Evolutionary conservation across 495 filamentous ascomycete genomes (phyloP), one percentile per base, ranked within the genome.

Genomic region (Penicillium pulvis): DNA sequence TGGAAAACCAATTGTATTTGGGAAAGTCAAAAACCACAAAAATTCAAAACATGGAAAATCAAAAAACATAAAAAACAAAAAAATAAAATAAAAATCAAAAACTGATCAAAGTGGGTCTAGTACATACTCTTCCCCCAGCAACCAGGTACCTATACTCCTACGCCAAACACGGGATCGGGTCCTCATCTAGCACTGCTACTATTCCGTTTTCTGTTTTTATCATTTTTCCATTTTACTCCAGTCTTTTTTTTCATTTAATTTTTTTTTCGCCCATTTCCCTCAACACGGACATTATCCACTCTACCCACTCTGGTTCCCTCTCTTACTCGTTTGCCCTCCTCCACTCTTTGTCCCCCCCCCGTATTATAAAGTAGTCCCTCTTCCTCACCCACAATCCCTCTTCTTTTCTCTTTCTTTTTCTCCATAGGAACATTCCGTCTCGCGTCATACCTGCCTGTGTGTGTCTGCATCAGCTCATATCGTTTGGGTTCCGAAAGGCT

Each of bases 351-450:
- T 55, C 54, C 58, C 49, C 59, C 59, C 64, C 57, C 53, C 45
- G 63, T 69, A 75, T 67, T 66, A 71, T 75, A 75, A 73, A 65
- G 64, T 67, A 65, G 63, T 64, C 64, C 69, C 56, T 72, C 57
- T 61, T 60, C 62, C 59, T 55, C 70, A 55, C 57, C 57, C 63
- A 51, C 62, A 24, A 17, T 54, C 52, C 71, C 61, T 65, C 59
- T 56, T 63, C 50, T 64, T 57, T 63, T 60, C 39, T 41, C 55
- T 52, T 61, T 54, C 49, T 55, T 36, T 23, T 36, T 59, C 43
- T 46, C 48, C 62, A 76, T 77, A 77, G 75, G 74, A 79, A 63
- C 52, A 61, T 65, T 73, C 76, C 74, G 74, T 67, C 74, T 78
- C 73, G 70, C 71, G 74, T 72, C 75, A 77, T 75, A 61, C 66